Base-by-base conservation (phyloP, 805 yeast species). In the Pichia phayaonensis region DNA sequence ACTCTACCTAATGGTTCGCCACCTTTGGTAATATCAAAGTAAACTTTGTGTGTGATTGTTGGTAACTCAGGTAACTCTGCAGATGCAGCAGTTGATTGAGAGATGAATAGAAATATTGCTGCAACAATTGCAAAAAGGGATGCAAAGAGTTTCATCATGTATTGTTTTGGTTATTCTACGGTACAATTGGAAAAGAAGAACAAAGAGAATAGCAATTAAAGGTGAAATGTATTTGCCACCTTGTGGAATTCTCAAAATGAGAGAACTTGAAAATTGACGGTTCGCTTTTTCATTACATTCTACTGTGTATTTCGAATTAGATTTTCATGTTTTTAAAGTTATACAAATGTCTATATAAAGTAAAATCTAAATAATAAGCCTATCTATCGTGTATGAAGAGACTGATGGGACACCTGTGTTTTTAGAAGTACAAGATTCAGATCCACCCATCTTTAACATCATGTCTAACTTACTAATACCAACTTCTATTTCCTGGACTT, bases 21-120 rank as follows among this genome's bases (percentile, higher is more conserved):
- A 53, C 89, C 97, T 65, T 88, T 90, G 58, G 80, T 74, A 56
- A 90, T 73, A 65, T 92, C 97, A 61, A 90, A 90, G 72, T 74
- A 92, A 34, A 92, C 96, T 69, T 81, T 82, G 65, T 81, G 78
- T 53, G 96, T 88, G 65, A 88, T 63, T 46, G 71, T 72, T 40
- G 86, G 83, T 56, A 73, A 67, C 42, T 73, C 74, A 2, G 71
- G 49, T 8, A 52, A 36, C 29, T 53, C 61, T 18, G 45, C 54
- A n/a, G n/a, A n/a, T 15, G 52, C 57, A 15, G 60, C 54, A 27
- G 39, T 43, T 11, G 52, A 49, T 34, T 60, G 63, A 21, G 57
- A 50, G 44, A 56, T 45, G 16, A 55, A 53, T 16, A 56, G 29
- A 34, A 60, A 48, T 11, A 62, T 31, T 16, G 60, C 56, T 16